Evolutionary conservation across 148 eudicot genomes (phyloP), one percentile per base, ranked within the genome.

Genomic region (Oxyria digyna): DNA sequence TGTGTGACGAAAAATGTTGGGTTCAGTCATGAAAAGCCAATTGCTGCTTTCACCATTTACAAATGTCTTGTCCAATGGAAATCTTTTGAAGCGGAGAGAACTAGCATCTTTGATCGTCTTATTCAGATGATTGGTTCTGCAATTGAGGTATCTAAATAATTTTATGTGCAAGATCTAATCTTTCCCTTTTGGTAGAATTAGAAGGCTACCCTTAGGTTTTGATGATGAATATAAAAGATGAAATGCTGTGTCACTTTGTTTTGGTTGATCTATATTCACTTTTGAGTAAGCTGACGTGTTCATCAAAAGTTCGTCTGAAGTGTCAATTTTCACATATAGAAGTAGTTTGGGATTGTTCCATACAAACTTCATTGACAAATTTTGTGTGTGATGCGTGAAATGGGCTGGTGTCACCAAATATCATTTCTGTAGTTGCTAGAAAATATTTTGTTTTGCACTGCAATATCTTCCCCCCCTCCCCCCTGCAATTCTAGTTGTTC

Each of bases 31-130:
- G 97, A 97, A 64, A 90, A 87, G 77, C 99, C 99, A 62, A 92
- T 88, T 65, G 97, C 99, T 37, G 99, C 99, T 48, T 88, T 81
- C 78, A 90, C 97, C 31, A 94, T 91, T 42, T 94, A 88, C 77
- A 94, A 91, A 79, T 94, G 97, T 71, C 97, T 94, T 73, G 78
- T 91, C 67, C 91, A 91, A 52, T 94, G 99, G 99, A 94, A 91
- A 82, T 94, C 97, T 67, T 94, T 94, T 84, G 99, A 94, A 87
- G 96, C 97, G 4, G 99, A 94, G 77, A 83, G 85, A 72, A 94
- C 99, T 68, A 94, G 97, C 49, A 97, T 91, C 72, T 94, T 90
- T 83, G 99, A 94, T 78, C 92, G 97, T 71, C 91, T 94, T 62
- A 85, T 94, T 77, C 96, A 91, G 83, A 91, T 91, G 93, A 82